Evolutionary conservation across 2,329 filamentous ascomycete genomes (phyloP).

Genomic region (Fusarium lyarnte): DNA sequence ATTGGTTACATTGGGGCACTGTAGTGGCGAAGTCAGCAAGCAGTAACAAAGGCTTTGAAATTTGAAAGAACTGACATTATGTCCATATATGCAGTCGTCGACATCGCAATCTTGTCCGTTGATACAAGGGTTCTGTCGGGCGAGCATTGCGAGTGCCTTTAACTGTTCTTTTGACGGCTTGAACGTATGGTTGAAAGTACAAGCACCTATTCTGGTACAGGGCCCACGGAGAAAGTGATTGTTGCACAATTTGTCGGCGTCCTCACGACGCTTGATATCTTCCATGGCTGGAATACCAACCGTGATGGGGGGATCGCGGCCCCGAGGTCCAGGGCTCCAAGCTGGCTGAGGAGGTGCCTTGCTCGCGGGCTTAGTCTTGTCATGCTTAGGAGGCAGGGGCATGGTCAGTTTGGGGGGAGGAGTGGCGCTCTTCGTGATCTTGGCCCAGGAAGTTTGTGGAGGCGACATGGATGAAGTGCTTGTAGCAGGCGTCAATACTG

Average conservation of each 20-base stretch:
- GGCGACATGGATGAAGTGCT: slow-evolving; percentile 39
- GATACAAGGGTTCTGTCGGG: slow-evolving; percentile 66
- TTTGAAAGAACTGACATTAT: slow-evolving; percentile 60
- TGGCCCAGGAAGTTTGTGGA: slow-evolving; percentile 46
- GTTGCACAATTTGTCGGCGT: slow-evolving; percentile 68
- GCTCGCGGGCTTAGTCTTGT: slow-evolving; percentile 35
- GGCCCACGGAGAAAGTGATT: slow-evolving; percentile 68
- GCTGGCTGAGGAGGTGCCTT: slow-evolving; percentile 42
- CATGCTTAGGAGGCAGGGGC: slow-evolving; percentile 49
- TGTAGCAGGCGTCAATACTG: slow-evolving; percentile 38
- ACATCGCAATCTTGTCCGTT: slow-evolving; percentile 67
- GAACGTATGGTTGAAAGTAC: slow-evolving; percentile 67
- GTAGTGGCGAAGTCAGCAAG: slow-evolving; percentile 4
- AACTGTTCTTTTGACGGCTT: slow-evolving; percentile 63
- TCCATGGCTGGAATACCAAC: slow-evolving; percentile 61
- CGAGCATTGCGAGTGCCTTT: slow-evolving; percentile 64
- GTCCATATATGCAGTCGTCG: slow-evolving; percentile 70
- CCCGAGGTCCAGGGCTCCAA: slow-evolving; percentile 65
- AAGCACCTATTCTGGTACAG: slow-evolving; percentile 64
- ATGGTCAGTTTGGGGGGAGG: slow-evolving; percentile 53
- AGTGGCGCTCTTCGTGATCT: slow-evolving; percentile 53
- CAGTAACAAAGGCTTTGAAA: background rate
- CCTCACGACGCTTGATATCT: slow-evolving; percentile 64
- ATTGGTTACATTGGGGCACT: slow-evolving; percentile 65
- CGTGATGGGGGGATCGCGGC: slow-evolving; percentile 62